phyloP scores from a whole-genome alignment of 345 rosid genomes.

The Eucalyptus globulus region DNA sequence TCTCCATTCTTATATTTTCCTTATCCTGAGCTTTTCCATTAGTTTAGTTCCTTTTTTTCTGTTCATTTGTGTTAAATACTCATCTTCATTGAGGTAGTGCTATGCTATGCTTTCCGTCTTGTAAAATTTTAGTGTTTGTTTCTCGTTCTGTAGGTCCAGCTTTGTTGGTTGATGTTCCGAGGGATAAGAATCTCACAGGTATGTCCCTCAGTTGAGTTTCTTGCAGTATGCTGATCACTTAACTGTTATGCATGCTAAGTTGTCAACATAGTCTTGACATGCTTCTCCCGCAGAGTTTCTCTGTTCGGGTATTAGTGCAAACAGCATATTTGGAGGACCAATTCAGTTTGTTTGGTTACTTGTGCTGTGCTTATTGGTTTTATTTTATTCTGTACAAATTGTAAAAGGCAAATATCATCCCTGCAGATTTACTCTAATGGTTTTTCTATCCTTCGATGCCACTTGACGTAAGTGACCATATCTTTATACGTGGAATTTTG shows the following conservation, averaged over 20 bases:
- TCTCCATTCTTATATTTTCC: neutral
- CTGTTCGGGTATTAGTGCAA: neutral
- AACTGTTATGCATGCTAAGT: neutral
- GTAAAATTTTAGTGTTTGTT: neutral
- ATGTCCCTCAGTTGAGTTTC: neutral
- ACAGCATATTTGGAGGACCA: neutral
- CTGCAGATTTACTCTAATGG: neutral
- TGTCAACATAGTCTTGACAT: neutral
- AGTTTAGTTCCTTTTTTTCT: neutral
- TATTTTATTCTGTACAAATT: neutral
- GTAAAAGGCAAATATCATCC: neutral
- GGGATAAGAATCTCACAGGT: slow-evolving; percentile 64
- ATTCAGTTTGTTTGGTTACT: neutral
- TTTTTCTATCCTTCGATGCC: neutral
- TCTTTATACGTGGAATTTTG: neutral
- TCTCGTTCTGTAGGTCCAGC: slow-evolving; percentile 26
- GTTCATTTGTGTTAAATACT: neutral
- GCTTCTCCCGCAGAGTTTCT: neutral
- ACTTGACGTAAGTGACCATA: neutral
- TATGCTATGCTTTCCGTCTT: neutral
- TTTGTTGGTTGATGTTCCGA: slow-evolving; percentile 49
- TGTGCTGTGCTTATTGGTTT: neutral
- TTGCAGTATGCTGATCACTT: neutral
- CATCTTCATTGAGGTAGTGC: neutral
- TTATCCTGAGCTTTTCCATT: neutral